Evolutionary conservation across 257 asterid species (phyloP), one percentile per base, ranked within the genome.

Genomic region (Marsdenia floribunda): DNA sequence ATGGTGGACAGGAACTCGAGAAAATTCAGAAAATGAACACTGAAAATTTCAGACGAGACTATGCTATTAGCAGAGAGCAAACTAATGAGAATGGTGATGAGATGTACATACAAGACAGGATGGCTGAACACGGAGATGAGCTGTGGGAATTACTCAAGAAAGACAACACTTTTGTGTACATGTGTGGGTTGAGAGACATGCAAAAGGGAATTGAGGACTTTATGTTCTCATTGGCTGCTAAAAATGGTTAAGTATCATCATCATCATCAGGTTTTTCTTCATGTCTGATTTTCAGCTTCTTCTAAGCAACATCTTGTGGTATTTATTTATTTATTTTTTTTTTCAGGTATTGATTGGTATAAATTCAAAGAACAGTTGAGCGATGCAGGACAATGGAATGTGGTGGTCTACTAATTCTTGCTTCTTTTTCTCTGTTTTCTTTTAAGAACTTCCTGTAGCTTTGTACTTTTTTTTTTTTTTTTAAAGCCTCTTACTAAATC

Each of bases 161-260:
- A 82, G 97, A 91, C 83, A 91, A 91, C 89, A 94, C 98, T 6
- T 94, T 58, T 16, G 86, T 91, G 24, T 91, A 94, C 90, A 94
- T 94, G 97, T 91, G 98, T 71, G 98, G 98, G 26, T 95, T 91
- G 11, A 94, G 90, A 84, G 97, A 96, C 76, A 91, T 94, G 98
- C 97, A 94, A 67, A 86, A 89, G 74, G 98, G 98, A 50, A 94
- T 94, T 37, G 98, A 94, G 58, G 98, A 94, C 55, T 91, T 94
- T 2, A 94, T 94, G 98, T 47, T 76, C 16, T 70, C 85, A 38
- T 85, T 94, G 83, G 98, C 98, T 69, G 97, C 93, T 11, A 85
- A 42, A 85, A 97, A 94, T 16, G 98, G 98, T n/a, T 93, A 87
- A 85, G 33, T 71, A 70, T 33, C 71, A 47, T 66, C 72, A 50